Percentiles rank a stretch among this genome's conserved stretches.
Conservation (phyloP, 345 rosid genomes). For the Lepidium aucheri region DNA sequence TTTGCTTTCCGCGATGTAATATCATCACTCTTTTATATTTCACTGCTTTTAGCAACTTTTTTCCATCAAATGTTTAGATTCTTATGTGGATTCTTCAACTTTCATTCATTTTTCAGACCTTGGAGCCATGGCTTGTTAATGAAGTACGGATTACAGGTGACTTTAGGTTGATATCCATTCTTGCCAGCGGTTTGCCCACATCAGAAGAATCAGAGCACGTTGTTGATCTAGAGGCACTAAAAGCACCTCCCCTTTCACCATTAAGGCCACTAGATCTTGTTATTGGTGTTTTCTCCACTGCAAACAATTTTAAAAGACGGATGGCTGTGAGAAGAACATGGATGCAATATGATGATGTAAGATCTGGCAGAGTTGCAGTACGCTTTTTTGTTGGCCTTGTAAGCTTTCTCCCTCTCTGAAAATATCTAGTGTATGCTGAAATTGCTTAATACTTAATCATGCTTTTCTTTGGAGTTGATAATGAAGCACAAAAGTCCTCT, state of each 20-base stretch:
- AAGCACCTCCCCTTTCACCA: slow-evolving; percentile 52
- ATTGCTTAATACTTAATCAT: background rate
- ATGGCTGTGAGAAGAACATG: slow-evolving; percentile 98
- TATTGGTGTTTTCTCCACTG: slow-evolving; percentile 90
- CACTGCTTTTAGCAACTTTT: background rate
- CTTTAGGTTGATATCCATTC: slow-evolving; percentile 52
- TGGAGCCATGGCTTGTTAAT: slow-evolving; percentile 96
- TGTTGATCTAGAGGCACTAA: slow-evolving; percentile 53
- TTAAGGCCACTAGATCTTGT: slow-evolving; percentile 59
- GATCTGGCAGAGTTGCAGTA: slow-evolving; percentile 72
- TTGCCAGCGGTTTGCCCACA: slow-evolving; percentile 90
- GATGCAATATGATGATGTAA: slow-evolving; percentile 87
- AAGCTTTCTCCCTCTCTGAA: slow-evolving; percentile 24
- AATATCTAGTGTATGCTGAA: background rate
- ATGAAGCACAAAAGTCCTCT: slow-evolving; percentile 90
- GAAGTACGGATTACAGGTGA: slow-evolving; percentile 86
- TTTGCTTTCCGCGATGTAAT: slow-evolving; percentile 90
- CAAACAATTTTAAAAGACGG: slow-evolving; percentile 89
- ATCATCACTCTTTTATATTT: slow-evolving; percentile 18
- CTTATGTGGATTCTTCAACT: background rate
- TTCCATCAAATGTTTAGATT: slow-evolving; percentile 11
- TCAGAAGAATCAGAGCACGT: slow-evolving; percentile 80
- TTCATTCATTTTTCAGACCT: slow-evolving; percentile 39
- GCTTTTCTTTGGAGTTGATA: background rate
- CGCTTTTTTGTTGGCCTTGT: slow-evolving; percentile 99